Base-by-base conservation (phyloP, 441 rosid species). In the Dalechampia spathulata region DNA sequence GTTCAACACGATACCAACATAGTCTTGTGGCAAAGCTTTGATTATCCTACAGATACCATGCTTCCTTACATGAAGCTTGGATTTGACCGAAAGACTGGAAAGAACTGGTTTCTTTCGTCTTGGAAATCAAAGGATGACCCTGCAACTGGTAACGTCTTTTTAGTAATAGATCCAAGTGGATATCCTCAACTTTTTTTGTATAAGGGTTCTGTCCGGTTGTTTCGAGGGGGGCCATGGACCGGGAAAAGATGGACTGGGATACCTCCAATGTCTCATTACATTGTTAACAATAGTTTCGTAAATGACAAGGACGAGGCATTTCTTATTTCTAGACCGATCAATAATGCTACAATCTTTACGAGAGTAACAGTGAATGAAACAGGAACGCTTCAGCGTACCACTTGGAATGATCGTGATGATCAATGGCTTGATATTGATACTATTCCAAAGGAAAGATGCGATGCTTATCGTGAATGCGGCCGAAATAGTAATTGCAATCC, bases 191-290 rank as follows among this genome's bases (percentile, higher is more conserved):
- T 77, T 45, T 66, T 72, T 23, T 32, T 82, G 12, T 82, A 79
- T 63, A 78, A 76, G 13, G 86, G 79, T 25, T 30, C 32, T 16
- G 17, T 0, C 4, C 65, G 55, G 0, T 55, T 25, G 64, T 83
- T 83, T 83, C 76, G 92, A 10, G 49, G 54, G 0, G 91, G 96
- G 0, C 64, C 91, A 9, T 86, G 94, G 94, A 86, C 83, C 1
- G 87, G 89, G 9, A 54, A 49, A 5, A 60, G 69, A 36, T 79
- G 80, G 88, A 81, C 74, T 42, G 79, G 82, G 13, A 66, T 78
- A 6, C 83, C 85, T 6, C 76, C 72, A 59, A 79, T 83, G 89
- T 53, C 61, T 4, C 30, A 12, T 25, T 58, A 17, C n/a, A 27
- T 66, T 38, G 64, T 64, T 13, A 66, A 57, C 10, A 2, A 21